phyloP scores from a whole-genome alignment of 106 monocot genomes.

The Dioscorea alata region DNA sequence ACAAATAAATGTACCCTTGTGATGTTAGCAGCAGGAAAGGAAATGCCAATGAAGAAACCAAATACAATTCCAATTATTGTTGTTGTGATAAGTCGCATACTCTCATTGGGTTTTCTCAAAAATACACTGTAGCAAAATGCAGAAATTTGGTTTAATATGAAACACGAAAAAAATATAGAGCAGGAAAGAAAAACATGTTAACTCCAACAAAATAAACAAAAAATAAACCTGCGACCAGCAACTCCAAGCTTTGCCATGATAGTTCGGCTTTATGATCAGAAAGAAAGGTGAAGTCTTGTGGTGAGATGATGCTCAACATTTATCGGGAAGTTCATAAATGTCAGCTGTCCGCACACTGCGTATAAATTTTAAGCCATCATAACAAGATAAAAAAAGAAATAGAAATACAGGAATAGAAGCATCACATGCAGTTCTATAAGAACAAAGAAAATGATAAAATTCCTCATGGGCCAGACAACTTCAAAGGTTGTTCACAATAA shows the following conservation, averaged over 20 bases:
- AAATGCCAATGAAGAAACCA: constrained; percentile 73
- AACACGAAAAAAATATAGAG: not conserved
- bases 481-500: no score
- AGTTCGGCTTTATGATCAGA: not conserved
- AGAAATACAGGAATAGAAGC: no score
- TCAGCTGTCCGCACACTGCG: not conserved
- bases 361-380: not conserved
- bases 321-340: not conserved
- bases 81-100: constrained; percentile 47
- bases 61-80: constrained; percentile 49
- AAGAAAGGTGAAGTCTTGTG: not conserved
- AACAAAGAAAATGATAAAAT: no score
- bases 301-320: not conserved
- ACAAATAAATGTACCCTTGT: constrained; percentile 39
- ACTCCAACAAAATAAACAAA: not conserved
- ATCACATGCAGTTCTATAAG: no score
- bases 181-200: not conserved
- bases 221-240: not conserved
- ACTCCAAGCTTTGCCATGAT: not conserved
- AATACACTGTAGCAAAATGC: constrained; percentile 3
- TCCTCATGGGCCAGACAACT: no score
- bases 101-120: constrained; percentile 48
- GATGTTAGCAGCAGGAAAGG: constrained; percentile 48
- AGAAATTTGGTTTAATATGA: not conserved
- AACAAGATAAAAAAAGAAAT: not conserved